Base-by-base conservation (phyloP, 208 protist species). In the Naegleria lovaniensis region DNA sequence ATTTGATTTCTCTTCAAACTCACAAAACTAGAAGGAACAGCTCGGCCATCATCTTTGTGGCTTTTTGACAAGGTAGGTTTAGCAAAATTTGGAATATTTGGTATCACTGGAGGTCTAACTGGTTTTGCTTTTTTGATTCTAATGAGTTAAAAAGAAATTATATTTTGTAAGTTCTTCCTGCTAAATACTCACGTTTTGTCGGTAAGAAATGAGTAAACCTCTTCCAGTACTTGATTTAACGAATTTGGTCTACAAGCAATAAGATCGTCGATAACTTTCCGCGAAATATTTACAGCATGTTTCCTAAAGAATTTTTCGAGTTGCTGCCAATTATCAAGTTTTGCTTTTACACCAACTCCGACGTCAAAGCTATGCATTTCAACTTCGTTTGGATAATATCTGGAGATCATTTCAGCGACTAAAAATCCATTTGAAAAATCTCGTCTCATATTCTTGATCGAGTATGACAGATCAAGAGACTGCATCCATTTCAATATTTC, bases 401-500 rank as follows among this genome's bases (percentile, higher is more conserved):
- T 95, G 29, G 95, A 95, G 83, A 98, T 93, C 85, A 99, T 98
- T 91, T 98, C 97, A 3, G 98, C 97, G 13, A 97, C 93, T 0
- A 97, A 91, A 91, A 97, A 98, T 0, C 98, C 98, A 76, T 98
- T 98, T 29, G 96, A 93, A 29, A 99, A 94, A 91, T 99, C 98
- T n/a, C 96, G 92, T 84, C 94, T 94, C 1, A 96, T 95, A 93
- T 98, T 97, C 67, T 96, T 96, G 3, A 99, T 93, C 5, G 94
- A 94, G 76, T 95, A 95, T 1, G 96, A 95, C 33, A 99, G 93
- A 75, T 98, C 97, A 15, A 98, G 93, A 15, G 96, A 94, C 92
- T 98, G 97, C n/a, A 98, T 67, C 97, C 98, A 99, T 91, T 98
- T 97, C 83, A 99, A 95, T 36, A 98, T 91, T 58, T 99, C 98